Conservation (phyloP, 768 basidiomycete species). For the Collybia sordida region DNA sequence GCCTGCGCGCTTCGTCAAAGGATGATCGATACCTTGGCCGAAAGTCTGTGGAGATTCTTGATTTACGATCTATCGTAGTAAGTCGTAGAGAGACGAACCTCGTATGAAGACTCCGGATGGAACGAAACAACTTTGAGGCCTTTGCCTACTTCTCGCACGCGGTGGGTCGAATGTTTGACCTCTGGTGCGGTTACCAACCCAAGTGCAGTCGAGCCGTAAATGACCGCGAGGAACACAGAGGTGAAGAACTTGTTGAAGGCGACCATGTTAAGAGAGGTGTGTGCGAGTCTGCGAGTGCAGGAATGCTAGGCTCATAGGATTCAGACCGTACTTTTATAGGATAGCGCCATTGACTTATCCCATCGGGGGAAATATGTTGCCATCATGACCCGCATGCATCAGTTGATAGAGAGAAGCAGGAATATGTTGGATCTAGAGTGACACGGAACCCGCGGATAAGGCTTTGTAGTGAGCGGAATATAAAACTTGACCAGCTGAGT, state of each 20-base stretch:
- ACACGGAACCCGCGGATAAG: too few species aligned
- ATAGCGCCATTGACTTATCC: too few species aligned
- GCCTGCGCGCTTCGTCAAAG: conserved; percentile 22
- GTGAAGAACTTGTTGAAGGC: conserved; percentile 27
- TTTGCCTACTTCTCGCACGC: conserved; percentile 24
- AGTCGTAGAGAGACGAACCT: conserved; percentile 19
- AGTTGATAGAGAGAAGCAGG: too few species aligned
- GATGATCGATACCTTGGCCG: conserved; percentile 29
- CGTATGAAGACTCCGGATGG: conserved; percentile 34
- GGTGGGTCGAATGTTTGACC: conserved; percentile 31
- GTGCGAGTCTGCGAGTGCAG: neutral
- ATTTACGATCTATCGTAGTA: too few species aligned
- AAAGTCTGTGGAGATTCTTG: conserved; percentile 21
- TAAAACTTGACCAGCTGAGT: too few species aligned
- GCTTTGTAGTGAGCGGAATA: too few species aligned
- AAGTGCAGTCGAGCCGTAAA: conserved; percentile 22
- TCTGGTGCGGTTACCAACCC: conserved; percentile 25
- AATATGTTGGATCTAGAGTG: too few species aligned
- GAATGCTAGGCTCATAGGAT: too few species aligned
- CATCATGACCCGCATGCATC: too few species aligned
- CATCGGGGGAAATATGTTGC: too few species aligned
- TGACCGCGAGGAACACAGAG: conserved; percentile 25
- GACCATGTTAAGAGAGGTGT: conserved; percentile 13
- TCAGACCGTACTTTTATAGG: too few species aligned
- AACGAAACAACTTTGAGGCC: conserved; percentile 31